phyloP scores from a whole-genome alignment of 768 basidiomycete genomes.

The Cantharellus cinnabarinus region DNA sequence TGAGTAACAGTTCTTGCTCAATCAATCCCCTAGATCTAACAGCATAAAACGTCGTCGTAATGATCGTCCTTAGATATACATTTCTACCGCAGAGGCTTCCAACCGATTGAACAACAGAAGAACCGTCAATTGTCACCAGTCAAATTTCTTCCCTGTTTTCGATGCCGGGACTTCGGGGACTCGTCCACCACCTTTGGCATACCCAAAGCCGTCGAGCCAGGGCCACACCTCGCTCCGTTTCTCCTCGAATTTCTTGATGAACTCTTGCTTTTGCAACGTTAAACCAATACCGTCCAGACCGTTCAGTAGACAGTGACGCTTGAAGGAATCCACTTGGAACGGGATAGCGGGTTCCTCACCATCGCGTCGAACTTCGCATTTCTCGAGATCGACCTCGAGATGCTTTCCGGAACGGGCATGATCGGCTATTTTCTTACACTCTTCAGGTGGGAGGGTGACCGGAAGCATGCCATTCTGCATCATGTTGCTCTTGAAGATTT shows the following conservation, averaged over 20 bases:
- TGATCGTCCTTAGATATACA: no score
- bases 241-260: constrained; percentile 66
- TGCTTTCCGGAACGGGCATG: constrained; percentile 61
- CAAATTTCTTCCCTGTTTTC: not conserved
- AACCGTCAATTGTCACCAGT: not conserved
- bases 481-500: constrained; percentile 75
- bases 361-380: constrained; percentile 42
- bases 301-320: constrained; percentile 82
- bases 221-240: constrained; percentile 66
- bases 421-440: constrained; percentile 49
- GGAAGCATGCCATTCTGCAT: constrained; percentile 93
- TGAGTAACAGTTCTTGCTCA: no score
- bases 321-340: constrained; percentile 78
- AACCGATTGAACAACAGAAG: no score
- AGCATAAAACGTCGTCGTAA: no score
- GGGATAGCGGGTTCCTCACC: constrained; percentile 51
- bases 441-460: constrained; percentile 42
- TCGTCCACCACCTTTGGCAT: constrained; percentile 14
- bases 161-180: not conserved
- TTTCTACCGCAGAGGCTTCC: no score
- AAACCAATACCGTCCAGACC: constrained; percentile 93
- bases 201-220: constrained; percentile 93
- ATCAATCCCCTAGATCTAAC: no score
- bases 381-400: constrained; percentile 70
- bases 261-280: constrained; percentile 58